Base-by-base conservation (phyloP, 371 early-diverging fungal species). In the Actinomucor elegans region DNA sequence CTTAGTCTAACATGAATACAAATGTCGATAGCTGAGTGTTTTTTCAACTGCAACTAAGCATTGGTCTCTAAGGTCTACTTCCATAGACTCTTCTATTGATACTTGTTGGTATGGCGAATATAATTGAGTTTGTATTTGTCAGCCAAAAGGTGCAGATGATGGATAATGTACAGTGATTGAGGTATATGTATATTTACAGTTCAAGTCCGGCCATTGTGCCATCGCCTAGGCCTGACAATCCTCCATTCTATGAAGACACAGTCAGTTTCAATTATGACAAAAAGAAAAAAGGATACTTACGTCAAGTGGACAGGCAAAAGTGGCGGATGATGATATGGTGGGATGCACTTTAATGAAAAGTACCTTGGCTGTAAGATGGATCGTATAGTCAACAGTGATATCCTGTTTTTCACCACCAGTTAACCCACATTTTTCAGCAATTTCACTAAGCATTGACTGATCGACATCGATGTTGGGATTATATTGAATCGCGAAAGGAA, bases 401-500 rank as follows among this genome's bases (percentile, higher is more conserved):
- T 67, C 67, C 15, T 61, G 46, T 17, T 61, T 57, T 3, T 45
- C 35, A 7, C 57, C 50, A 23, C 73, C 73, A 14, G 61, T 55
- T 9, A 72, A 34, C 20, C 81, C 81, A 44, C 84, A 83, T 24
- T 69, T 69, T 11, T 57, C 64, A 6, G 70, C 59, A 44, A 83
- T 53, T 18, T 75, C 78, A 8, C 52, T 61, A 28, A 83, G 31
- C 17, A 83, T 73, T 7, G 70, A 63, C 33, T 67, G 60, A 40
- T 75, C 71, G 3, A 35, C 26, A 24, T 78, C 66, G 0, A 58
- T 33, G 3, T 49, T 34, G 0, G 79, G 64, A 17, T 69, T 52
- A 32, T 83, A 83, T 31, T 57, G 32, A 33, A 81, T 73, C 0
- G 58, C 15, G 42, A 83, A 77, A 11, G 81, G 80, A 52, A 75